Conservation (phyloP, 106 monocot species). For the Allium sativum region DNA sequence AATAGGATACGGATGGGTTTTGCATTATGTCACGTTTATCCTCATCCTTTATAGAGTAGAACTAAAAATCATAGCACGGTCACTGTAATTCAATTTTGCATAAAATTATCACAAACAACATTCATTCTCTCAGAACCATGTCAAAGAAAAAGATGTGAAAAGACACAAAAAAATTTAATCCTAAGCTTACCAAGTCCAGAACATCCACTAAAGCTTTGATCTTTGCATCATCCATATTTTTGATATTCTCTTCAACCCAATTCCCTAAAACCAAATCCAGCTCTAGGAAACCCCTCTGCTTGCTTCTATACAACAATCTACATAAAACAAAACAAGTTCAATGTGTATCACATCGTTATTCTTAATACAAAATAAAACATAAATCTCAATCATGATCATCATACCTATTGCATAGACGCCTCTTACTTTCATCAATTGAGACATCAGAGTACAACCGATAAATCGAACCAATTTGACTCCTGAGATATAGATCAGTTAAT, state of each 20-base stretch:
- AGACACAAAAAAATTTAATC: neutral
- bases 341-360: neutral
- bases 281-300: conserved; percentile 89
- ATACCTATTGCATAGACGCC: conserved; percentile 69
- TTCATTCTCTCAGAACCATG: too few relatives aligned
- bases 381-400: neutral
- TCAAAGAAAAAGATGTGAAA: too few relatives aligned
- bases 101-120: too few relatives aligned
- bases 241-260: conserved; percentile 87
- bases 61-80: too few relatives aligned
- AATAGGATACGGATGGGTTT: too few relatives aligned
- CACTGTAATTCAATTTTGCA: too few relatives aligned
- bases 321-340: neutral
- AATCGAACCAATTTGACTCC: conserved; percentile 13
- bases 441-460: conserved; percentile 38
- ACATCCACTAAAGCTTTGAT: conserved; percentile 76
- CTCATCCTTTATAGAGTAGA: too few relatives aligned
- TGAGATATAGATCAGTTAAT: neutral
- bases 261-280: conserved; percentile 86
- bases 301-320: conserved; percentile 80
- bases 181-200: conserved; percentile 63
- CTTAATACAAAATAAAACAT: conserved; percentile 1
- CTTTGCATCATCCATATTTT: conserved; percentile 59
- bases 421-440: conserved; percentile 60
- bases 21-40: too few relatives aligned